Conservation (phyloP, 306 rosid species). For the Inga leiocalycina region DNA sequence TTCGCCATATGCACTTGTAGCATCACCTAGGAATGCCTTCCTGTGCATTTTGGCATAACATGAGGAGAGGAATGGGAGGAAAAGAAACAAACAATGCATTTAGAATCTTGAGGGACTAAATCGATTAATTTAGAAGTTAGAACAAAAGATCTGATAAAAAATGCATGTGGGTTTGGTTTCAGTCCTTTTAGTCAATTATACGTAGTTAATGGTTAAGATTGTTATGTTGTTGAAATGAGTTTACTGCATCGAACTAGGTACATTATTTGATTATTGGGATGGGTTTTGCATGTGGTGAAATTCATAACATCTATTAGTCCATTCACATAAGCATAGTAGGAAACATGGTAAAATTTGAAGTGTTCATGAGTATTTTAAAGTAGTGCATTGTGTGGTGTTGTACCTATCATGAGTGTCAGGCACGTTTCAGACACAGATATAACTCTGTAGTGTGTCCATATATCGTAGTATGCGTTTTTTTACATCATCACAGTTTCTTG, state of each 20-base stretch:
- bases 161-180: conserved; percentile 15
- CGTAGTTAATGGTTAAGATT: background rate
- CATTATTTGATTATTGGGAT: background rate
- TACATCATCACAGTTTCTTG: background rate
- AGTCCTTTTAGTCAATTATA: conserved; percentile 4
- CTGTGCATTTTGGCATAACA: conserved; percentile 12
- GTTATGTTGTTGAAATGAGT: conserved; percentile 3
- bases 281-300: conserved; percentile 11
- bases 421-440: background rate
- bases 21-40: background rate
- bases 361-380: background rate
- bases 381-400: background rate
- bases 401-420: background rate
- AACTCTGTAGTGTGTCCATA: background rate
- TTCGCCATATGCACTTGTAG: conserved; percentile 11
- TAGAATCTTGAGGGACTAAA: background rate
- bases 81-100: conserved; percentile 9
- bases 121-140: background rate
- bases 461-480: background rate
- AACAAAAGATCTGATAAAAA: background rate
- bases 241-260: conserved; percentile 24
- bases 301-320: background rate
- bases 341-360: background rate
- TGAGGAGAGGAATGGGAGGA: background rate
- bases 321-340: background rate